Evolutionary conservation across 305 asterid genomes (phyloP).

Genomic region (Fraxinus floribunda): DNA sequence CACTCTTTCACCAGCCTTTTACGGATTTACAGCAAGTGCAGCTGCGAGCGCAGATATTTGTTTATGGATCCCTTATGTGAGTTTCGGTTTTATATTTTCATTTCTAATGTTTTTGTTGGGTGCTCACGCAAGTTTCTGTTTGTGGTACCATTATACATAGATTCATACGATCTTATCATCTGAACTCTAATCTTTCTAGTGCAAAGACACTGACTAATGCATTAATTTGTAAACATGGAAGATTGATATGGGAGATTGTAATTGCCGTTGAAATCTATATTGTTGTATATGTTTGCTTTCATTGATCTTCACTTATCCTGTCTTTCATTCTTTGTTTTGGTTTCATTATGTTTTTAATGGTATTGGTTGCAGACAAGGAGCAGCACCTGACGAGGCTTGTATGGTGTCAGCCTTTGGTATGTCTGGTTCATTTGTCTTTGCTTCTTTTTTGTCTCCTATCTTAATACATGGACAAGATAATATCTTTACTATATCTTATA

Average conservation of each 20-base stretch:
- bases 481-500: neutral
- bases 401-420: slow-evolving; percentile 94
- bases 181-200: neutral
- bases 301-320: neutral
- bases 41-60: slow-evolving; percentile 94
- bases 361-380: slow-evolving; percentile 72
- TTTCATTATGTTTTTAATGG: slow-evolving; percentile 9
- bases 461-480: slow-evolving; percentile 12
- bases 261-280: neutral
- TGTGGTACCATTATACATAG: neutral
- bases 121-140: neutral
- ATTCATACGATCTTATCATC: neutral
- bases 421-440: slow-evolving; percentile 42
- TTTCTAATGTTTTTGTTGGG: slow-evolving; percentile 14
- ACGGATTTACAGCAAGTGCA: slow-evolving; percentile 96
- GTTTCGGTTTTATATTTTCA: slow-evolving; percentile 28
- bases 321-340: slow-evolving; percentile 11
- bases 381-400: slow-evolving; percentile 92
- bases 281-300: neutral
- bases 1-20: slow-evolving; percentile 83
- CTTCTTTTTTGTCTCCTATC: neutral
- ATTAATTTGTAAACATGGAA: neutral
- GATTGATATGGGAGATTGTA: neutral
- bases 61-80: slow-evolving; percentile 98
- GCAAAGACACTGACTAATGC: neutral